Conservation (phyloP, 2,329 filamentous ascomycete genomes). For the Pseudogymnoascus verrucosus region DNA sequence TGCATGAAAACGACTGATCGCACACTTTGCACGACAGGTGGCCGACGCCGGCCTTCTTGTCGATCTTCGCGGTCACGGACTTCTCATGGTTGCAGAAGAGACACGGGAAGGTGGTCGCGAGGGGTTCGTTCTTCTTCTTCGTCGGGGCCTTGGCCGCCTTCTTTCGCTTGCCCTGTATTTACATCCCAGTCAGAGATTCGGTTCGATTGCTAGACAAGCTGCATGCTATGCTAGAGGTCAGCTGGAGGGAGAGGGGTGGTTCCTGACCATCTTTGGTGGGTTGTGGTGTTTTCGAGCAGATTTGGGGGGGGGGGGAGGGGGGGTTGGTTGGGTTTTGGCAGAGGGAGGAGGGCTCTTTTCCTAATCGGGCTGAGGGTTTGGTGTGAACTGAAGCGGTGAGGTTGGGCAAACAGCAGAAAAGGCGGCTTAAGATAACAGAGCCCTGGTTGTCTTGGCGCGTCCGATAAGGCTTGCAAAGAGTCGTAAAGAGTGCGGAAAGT, state of each 20-base stretch:
- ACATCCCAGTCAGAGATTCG: neutral
- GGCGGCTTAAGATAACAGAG: slow-evolving; percentile 6
- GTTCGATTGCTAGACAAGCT: neutral
- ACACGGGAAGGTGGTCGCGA: slow-evolving; percentile 84
- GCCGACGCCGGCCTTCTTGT: slow-evolving; percentile 86
- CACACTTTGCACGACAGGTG: slow-evolving; percentile 86
- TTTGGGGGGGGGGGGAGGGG: too few relatives aligned
- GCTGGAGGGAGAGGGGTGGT: slow-evolving; percentile 2
- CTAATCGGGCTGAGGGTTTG: slow-evolving; percentile 2
- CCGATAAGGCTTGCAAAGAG: neutral
- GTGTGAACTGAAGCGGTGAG: slow-evolving; percentile 1
- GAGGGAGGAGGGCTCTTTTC: neutral
- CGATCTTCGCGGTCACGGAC: slow-evolving; percentile 80
- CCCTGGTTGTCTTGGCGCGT: slow-evolving; percentile 4
- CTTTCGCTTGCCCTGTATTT: slow-evolving; percentile 79
- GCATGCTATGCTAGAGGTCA: neutral
- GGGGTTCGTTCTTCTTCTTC: slow-evolving; percentile 47
- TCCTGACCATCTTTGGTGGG: slow-evolving; percentile 6
- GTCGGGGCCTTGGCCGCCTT: slow-evolving; percentile 72
- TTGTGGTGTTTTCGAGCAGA: slow-evolving; percentile 4
- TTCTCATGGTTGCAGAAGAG: slow-evolving; percentile 98
- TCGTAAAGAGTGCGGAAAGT: neutral
- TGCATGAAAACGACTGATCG: slow-evolving; percentile 86
- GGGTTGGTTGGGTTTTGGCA: neutral
- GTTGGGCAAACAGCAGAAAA: slow-evolving; percentile 7